phyloP scores from a whole-genome alignment of 1,284 basidiomycete genomes.

The Apiotrichum sp. region DNA sequence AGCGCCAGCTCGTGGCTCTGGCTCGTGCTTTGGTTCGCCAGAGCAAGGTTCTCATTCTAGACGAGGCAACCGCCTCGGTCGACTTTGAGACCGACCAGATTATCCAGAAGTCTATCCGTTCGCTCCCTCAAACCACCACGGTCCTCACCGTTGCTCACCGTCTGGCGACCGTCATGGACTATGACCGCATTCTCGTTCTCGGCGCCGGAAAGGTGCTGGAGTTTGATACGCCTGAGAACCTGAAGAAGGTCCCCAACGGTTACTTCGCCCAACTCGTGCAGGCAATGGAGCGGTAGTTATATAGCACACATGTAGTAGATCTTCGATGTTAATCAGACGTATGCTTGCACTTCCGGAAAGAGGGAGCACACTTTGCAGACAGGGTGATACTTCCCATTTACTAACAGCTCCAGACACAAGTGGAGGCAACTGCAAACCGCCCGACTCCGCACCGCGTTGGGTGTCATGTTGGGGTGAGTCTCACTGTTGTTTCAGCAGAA shows the following conservation, averaged over 20 bases:
- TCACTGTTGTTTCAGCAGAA: too few species aligned
- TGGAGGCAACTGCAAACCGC: too few species aligned
- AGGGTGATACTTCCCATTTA: too few species aligned
- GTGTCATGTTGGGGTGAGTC: too few species aligned
- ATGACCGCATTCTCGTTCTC: conserved; percentile 53
- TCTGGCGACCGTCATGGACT: conserved; percentile 51
- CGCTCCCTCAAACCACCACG: conserved; percentile 46
- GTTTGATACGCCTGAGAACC: conserved; percentile 55
- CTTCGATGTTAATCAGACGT: too few species aligned
- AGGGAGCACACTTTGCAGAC: too few species aligned
- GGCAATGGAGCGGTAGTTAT: conserved; percentile 40
- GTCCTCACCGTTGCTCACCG: conserved; percentile 49
- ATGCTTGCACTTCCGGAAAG: too few species aligned
- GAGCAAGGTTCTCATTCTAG: conserved; percentile 53
- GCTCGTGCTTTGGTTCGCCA: conserved; percentile 53
- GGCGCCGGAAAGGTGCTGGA: conserved; percentile 53
- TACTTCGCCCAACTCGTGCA: conserved; percentile 58
- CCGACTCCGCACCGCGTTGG: too few species aligned
- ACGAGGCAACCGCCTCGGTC: conserved; percentile 51
- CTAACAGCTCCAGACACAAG: too few species aligned
- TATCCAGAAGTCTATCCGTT: conserved; percentile 51
- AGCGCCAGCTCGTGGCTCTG: conserved; percentile 59
- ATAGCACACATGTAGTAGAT: too few species aligned
- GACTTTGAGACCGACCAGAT: conserved; percentile 50
- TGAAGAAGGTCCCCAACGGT: conserved; percentile 54